Evolutionary conservation across 73 alveolate genomes (phyloP), one percentile per base, ranked within the genome.

Genomic region (Symbiodinium natans): DNA sequence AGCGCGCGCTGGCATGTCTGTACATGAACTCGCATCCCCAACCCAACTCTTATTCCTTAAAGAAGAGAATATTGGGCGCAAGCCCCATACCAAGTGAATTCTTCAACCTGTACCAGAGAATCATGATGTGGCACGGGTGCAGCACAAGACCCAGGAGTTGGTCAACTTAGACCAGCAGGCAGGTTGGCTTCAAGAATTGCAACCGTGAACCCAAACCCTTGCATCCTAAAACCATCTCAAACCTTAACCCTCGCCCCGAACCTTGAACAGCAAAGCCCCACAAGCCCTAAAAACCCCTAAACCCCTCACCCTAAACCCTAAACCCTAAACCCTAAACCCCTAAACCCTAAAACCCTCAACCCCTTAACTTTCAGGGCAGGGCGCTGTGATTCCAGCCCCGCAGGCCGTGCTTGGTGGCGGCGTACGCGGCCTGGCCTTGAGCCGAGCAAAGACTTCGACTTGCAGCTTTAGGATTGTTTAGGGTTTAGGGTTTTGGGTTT

Each of bases 381-480:
- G 36, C 31, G 77, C 77, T 63, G 39, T 63, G 77, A 63, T 63
- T 63, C 77, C 77, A 63, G 31, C 77, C 77, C 29, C 77, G 77
- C 9, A 63, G 31, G 29, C 77, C 77, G 77, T 63, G 77, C 77
- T 63, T 63, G 15, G 77, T 63, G 1, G 77, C 77, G 77, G 77
- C 77, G 25, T 63, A 63, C 15, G 77, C 77, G 31, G 77, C 77
- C 77, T 63, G 77, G 77, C 77, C 77, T 63, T 59, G 63, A 48
- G 10, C 63, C 63, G 1, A 48, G 63, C 27, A 17, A 2, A 29
- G 27, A n/a, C 6, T 6, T 3, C 6, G 2, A 52, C 25, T 0
- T 21, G 3, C 27, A 29, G 23, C 71, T 52, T 52, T 29, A 52
- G 31, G 71, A 52, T 29, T 52, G 71, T 15, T 52, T 52, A 21